Percentiles rank a stretch among this genome's conserved stretches.
phyloP scores from a whole-genome alignment of 106 monocot species.

The Dendrobium catenatum region DNA sequence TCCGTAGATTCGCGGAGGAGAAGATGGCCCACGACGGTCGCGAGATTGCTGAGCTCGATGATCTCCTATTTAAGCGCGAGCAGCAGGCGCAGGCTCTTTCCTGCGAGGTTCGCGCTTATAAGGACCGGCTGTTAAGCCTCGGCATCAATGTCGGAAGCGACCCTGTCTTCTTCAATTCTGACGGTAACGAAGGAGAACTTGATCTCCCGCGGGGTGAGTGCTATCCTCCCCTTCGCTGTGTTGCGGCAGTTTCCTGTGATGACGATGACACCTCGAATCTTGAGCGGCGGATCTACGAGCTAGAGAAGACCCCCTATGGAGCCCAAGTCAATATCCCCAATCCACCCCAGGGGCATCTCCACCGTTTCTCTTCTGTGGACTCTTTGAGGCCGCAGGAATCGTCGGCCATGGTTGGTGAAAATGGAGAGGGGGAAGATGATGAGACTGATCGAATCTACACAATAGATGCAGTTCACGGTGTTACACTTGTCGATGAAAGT shows the following conservation, averaged over 20 bases:
- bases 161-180: background rate
- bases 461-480: constrained; percentile 27
- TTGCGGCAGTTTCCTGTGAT: background rate
- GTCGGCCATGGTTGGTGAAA: background rate
- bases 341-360: background rate
- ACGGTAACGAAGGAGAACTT: background rate
- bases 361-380: background rate
- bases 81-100: constrained; percentile 11
- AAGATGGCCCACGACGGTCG: constrained; percentile 16
- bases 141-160: background rate
- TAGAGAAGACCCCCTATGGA: constrained; percentile 24
- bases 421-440: constrained; percentile 9
- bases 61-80: constrained; percentile 18
- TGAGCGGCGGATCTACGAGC: constrained; percentile 21
- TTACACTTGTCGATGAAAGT: constrained; percentile 2
- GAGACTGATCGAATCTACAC: constrained; percentile 23
- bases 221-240: constrained; percentile 25
- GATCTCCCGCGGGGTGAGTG: background rate
- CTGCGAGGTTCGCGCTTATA: constrained; percentile 17
- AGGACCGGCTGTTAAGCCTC: constrained; percentile 8
- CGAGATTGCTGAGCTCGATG: constrained; percentile 15
- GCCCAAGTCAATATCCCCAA: constrained; percentile 1
- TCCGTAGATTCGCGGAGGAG: constrained; percentile 35
- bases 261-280: background rate
- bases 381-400: background rate